Evolutionary conservation across 352 stramenopile species (phyloP).

Genomic region (Stramenopiles sp.): DNA sequence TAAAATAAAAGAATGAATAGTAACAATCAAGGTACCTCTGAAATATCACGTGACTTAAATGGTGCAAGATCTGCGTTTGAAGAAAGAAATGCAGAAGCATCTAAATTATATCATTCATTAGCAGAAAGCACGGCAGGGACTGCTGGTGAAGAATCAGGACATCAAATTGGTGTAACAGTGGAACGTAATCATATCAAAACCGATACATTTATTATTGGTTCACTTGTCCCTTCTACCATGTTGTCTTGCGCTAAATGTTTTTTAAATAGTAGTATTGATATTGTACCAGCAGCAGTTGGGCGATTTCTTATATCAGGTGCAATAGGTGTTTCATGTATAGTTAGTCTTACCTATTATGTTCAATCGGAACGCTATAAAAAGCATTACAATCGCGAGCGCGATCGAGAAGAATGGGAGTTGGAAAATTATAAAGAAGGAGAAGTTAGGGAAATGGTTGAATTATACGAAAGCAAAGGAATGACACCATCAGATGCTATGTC

Average conservation of each 20-base stretch:
- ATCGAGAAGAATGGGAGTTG: slow-evolving; percentile 73
- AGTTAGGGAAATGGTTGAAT: slow-evolving; percentile 86
- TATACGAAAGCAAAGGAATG: slow-evolving; percentile 76
- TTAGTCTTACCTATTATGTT: neutral
- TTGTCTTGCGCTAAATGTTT: neutral
- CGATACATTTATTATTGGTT: neutral
- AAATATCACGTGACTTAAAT: neutral
- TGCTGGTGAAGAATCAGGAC: neutral
- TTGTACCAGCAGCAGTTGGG: neutral
- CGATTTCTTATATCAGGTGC: neutral
- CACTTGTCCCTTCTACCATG: neutral
- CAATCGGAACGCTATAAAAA: neutral
- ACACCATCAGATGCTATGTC: slow-evolving; percentile 56
- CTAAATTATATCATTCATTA: neutral
- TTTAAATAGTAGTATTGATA: neutral
- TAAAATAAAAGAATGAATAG: no score
- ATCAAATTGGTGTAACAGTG: neutral
- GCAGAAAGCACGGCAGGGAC: neutral
- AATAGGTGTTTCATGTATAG: neutral
- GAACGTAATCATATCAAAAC: neutral
- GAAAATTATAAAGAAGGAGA: slow-evolving; percentile 85
- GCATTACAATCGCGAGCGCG: slow-evolving; percentile 51
- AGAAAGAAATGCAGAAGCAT: neutral
- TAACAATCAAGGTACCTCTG: no score
- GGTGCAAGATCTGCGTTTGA: neutral